phyloP scores from a whole-genome alignment of 1,139 yeast species.

The Yamadazyma dendronema region DNA sequence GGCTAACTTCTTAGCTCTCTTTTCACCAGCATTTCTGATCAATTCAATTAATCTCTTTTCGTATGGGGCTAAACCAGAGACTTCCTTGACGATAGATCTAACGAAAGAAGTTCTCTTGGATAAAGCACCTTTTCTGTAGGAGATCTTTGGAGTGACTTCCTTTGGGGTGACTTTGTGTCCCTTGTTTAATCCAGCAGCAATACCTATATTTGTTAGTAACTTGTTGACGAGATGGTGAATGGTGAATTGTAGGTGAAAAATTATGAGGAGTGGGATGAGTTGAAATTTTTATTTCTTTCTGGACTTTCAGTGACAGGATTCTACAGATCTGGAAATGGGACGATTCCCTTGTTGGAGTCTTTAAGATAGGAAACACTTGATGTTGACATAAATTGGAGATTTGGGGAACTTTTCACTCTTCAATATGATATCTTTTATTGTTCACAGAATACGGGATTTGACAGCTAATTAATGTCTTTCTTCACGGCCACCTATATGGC shows the following conservation, averaged over 20 bases:
- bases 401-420: too few relatives aligned
- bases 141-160: constrained; percentile 91
- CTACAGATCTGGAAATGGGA: not conserved
- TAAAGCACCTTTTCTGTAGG: constrained; percentile 95
- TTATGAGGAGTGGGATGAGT: constrained; percentile 1
- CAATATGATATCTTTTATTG: too few relatives aligned
- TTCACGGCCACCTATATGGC: too few relatives aligned
- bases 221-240: not conserved
- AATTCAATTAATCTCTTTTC: constrained; percentile 99
- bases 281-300: not conserved
- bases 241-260: too few relatives aligned
- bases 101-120: constrained; percentile 97
- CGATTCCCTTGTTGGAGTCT: too few relatives aligned
- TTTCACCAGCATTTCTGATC: constrained; percentile 99
- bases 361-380: too few relatives aligned
- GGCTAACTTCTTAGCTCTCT: constrained; percentile 99
- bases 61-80: constrained; percentile 98
- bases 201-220: constrained; percentile 57
- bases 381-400: too few relatives aligned
- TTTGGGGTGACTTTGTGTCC: constrained; percentile 96
- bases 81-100: constrained; percentile 94
- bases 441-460: too few relatives aligned
- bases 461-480: too few relatives aligned
- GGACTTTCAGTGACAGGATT: too few relatives aligned
- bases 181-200: constrained; percentile 98